Percentiles rank a stretch among this genome's conserved stretches.
phyloP scores from a whole-genome alignment of 2,329 filamentous ascomycete genomes.

The Diplodia mutila region DNA sequence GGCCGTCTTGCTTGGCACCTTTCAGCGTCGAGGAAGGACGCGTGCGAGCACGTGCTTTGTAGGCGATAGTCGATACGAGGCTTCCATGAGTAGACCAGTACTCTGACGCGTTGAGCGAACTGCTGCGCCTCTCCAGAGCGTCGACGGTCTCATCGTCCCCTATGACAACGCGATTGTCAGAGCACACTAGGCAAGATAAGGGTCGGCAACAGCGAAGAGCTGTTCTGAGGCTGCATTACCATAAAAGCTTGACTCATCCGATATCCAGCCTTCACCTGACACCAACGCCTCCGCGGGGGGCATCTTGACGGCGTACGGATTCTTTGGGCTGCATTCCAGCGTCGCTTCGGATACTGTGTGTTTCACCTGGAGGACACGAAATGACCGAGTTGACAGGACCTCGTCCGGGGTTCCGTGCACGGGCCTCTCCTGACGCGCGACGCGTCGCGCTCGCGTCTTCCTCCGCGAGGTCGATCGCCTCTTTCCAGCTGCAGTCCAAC shows the following conservation, averaged over 20 bases:
- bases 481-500: neutral
- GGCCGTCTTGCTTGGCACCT: neutral
- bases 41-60: neutral
- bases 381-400: neutral
- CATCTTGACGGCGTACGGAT: neutral
- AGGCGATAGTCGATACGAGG: neutral
- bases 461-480: neutral
- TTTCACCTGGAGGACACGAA: neutral
- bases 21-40: neutral
- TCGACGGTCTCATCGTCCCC: conserved; percentile 26
- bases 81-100: conserved; percentile 20
- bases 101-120: neutral
- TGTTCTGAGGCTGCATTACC: conserved; percentile 36
- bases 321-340: neutral
- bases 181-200: neutral
- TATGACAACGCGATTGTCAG: conserved; percentile 6
- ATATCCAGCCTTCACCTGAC: conserved; percentile 41
- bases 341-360: neutral
- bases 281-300: conserved; percentile 34
- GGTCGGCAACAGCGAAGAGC: neutral
- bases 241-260: conserved; percentile 51
- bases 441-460: conserved; percentile 18
- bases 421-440: conserved; percentile 11
- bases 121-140: conserved; percentile 2
- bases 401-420: conserved; percentile 1